phyloP scores from a whole-genome alignment of 2,329 filamentous ascomycete genomes.

The Rutstroemia sp. region DNA sequence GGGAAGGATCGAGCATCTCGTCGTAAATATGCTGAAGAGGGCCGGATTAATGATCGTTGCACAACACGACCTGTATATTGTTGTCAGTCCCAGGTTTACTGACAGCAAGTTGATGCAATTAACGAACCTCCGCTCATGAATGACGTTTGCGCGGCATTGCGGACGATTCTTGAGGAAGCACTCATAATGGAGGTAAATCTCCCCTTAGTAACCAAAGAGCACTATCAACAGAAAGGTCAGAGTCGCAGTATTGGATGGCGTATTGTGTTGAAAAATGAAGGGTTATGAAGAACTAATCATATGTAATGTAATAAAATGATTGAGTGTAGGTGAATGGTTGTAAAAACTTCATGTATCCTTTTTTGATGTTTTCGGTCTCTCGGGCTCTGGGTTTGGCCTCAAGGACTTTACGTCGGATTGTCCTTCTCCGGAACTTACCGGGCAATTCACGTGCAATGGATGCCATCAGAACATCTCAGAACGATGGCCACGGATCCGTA shows the following conservation, averaged over 20 bases:
- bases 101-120: constrained; percentile 11
- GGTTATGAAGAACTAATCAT: not conserved
- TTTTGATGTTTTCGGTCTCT: too few relatives aligned
- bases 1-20: constrained; percentile 28
- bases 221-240: not conserved
- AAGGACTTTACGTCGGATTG: too few relatives aligned
- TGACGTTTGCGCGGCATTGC: constrained; percentile 29
- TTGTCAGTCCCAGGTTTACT: not conserved
- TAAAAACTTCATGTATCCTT: too few relatives aligned
- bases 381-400: too few relatives aligned
- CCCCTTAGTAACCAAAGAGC: not conserved
- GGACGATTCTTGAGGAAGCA: constrained; percentile 30
- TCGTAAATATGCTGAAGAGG: constrained; percentile 26
- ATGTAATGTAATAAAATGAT: not conserved
- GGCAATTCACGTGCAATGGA: too few relatives aligned
- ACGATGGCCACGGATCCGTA: not conserved
- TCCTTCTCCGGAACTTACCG: too few relatives aligned
- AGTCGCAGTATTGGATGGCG: not conserved
- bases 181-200: constrained; percentile 23
- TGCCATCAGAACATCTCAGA: too few relatives aligned
- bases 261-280: not conserved
- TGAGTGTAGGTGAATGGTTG: too few relatives aligned
- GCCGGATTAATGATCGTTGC: constrained; percentile 21
- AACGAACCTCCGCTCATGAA: constrained; percentile 25
- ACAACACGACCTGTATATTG: constrained; percentile 24